Evolutionary conservation across 164 flowering plant genomes (phyloP), one percentile per base, ranked within the genome.

Genomic region (Aristolochia contorta): DNA sequence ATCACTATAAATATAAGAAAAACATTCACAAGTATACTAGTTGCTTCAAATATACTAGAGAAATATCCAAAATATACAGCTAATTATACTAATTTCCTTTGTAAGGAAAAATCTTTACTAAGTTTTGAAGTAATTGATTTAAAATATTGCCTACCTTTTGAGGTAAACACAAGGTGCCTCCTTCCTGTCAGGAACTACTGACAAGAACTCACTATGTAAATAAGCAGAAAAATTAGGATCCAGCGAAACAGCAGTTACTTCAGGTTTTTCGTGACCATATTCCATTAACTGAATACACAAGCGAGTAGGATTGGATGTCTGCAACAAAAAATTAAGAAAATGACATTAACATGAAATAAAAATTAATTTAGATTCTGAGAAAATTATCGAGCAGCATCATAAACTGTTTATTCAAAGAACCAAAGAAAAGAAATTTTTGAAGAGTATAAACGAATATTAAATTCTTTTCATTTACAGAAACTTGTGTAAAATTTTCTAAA

Each of bases 271-370:
- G 67, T 75, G 74, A 64, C 84, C 86, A 64, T 73, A 59, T 65
- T 86, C 92, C 99, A 93, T 85, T 54, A 90, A 81, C 71, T 90
- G 97, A 64, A 93, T 82, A 22, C 91, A 78, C 70, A 93, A 72
- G 20, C 71, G 77, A 37, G 79, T 69, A 43, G 93, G 91, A 22
- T 62, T 41, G 14, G 86, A 77, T 54, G 79, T 73, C 95, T 88
- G 89, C 83, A 71, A 57, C 14, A 48, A 66, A 50, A 66, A 50
- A 56, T 55, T 37, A 37, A 7, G 12, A 37, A 37, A 37, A 37
- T 0, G 5, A 37, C 43, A 10, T 37, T 37, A 37, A 37, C 10
- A 37, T 3, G 43, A 37, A 37, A 37, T 37, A 8, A 37, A 37
- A 37, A 1, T 37, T 37, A 37, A 37, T 37, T 37, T 37, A 4